phyloP scores from a whole-genome alignment of 129 eudicot genomes.

The Arctium minus region DNA sequence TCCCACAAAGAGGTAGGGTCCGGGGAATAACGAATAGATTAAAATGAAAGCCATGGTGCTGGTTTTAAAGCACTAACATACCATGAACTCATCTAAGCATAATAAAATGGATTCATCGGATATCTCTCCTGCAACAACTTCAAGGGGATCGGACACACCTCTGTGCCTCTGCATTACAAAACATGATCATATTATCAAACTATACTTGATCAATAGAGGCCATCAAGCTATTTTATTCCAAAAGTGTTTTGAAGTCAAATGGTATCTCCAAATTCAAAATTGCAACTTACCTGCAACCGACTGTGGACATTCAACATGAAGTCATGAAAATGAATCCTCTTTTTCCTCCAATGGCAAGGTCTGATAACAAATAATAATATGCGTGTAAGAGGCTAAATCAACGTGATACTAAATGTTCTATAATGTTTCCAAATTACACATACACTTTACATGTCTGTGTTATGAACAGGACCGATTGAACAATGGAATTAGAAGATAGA shows the following conservation, averaged over 20 bases:
- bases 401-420: background rate
- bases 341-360: slow-evolving; percentile 90
- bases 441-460: background rate
- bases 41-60: background rate
- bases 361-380: slow-evolving; percentile 28
- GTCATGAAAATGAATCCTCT: slow-evolving; percentile 96
- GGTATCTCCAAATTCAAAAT: background rate
- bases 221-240: background rate
- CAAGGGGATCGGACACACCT: slow-evolving; percentile 97
- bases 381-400: background rate
- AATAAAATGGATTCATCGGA: slow-evolving; percentile 87
- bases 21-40: background rate
- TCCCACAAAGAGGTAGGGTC: too few species aligned
- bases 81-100: slow-evolving; percentile 97
- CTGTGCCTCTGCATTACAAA: slow-evolving; percentile 65
- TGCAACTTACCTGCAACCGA: slow-evolving; percentile 66
- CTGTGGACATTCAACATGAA: slow-evolving; percentile 94
- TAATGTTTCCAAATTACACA: background rate
- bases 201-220: background rate
- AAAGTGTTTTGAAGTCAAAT: background rate
- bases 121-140: slow-evolving; percentile 89
- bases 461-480: too few species aligned
- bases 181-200: background rate
- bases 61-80: slow-evolving; percentile 16
- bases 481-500: too few species aligned